phyloP scores from a whole-genome alignment of 2,329 filamentous ascomycete genomes.

The Diaporthe nobilis region DNA sequence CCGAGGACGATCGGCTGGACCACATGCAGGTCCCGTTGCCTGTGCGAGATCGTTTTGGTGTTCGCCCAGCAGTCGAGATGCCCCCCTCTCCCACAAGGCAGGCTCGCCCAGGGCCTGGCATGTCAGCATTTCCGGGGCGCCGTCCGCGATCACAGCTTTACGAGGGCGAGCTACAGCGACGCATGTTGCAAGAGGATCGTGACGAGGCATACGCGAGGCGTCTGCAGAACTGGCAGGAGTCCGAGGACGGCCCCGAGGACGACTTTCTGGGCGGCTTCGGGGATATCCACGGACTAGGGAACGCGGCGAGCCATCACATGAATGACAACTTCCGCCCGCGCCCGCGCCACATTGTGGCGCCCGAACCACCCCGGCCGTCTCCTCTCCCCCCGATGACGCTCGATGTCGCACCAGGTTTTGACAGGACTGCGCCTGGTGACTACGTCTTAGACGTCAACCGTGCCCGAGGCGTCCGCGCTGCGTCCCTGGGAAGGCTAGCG shows the following conservation, averaged over 20 bases:
- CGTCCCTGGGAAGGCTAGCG: slow-evolving; percentile 65
- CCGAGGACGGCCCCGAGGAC: slow-evolving; percentile 53
- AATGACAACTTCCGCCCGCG: slow-evolving; percentile 69
- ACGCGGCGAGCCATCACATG: slow-evolving; percentile 70
- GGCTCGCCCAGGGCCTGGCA: slow-evolving; percentile 47
- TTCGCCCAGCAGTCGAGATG: slow-evolving; percentile 34
- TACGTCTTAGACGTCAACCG: slow-evolving; percentile 62
- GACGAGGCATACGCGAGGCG: slow-evolving; percentile 59
- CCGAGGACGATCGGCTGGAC: slow-evolving; percentile 68
- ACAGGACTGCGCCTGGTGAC: slow-evolving; percentile 54
- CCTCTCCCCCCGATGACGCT: slow-evolving; percentile 26
- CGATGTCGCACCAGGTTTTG: slow-evolving; percentile 49
- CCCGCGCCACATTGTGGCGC: slow-evolving; percentile 54
- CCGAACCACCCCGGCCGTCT: slow-evolving; percentile 51
- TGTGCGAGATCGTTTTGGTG: slow-evolving; percentile 44
- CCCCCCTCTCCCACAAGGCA: slow-evolving; percentile 51
- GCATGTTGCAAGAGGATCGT: slow-evolving; percentile 62
- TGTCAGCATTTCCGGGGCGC: slow-evolving; percentile 43
- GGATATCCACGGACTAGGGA: slow-evolving; percentile 62
- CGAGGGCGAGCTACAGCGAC: slow-evolving; percentile 63
- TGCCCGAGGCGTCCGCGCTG: slow-evolving; percentile 57
- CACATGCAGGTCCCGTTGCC: slow-evolving; percentile 64
- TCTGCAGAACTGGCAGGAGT: slow-evolving; percentile 53
- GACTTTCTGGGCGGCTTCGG: slow-evolving; percentile 54
- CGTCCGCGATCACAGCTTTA: slow-evolving; percentile 54